Evolutionary conservation across 805 yeast genomes (phyloP).

Genomic region (Candida verbasci): DNA sequence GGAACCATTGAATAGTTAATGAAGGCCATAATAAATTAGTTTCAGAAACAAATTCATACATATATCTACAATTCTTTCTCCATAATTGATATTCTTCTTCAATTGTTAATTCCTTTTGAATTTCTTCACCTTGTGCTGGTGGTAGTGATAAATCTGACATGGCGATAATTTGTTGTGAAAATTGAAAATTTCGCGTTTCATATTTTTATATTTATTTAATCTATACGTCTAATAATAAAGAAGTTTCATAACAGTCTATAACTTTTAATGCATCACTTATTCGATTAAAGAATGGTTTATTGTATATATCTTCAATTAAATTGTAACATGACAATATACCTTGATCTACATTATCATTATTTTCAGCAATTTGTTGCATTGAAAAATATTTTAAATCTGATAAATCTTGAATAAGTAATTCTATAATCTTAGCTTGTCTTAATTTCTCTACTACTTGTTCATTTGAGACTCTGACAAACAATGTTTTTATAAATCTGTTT

Average conservation of each 20-base stretch:
- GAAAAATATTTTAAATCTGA: slow-evolving; percentile 18
- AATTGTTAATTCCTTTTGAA: slow-evolving; percentile 42
- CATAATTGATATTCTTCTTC: slow-evolving; percentile 72
- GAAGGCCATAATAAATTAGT: slow-evolving; percentile 83
- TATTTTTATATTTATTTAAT: neutral
- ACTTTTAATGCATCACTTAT: slow-evolving; percentile 37
- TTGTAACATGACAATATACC: too few species aligned
- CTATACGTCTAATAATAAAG: slow-evolving; percentile 5
- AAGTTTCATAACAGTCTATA: slow-evolving; percentile 30
- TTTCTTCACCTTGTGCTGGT: too few species aligned
- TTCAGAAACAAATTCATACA: slow-evolving; percentile 81
- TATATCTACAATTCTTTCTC: slow-evolving; percentile 74
- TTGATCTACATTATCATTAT: too few species aligned
- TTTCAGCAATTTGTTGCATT: too few species aligned
- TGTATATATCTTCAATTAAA: too few species aligned
- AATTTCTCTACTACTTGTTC: slow-evolving; percentile 24
- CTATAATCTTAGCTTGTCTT: slow-evolving; percentile 24
- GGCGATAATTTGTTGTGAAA: neutral
- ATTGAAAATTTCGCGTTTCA: slow-evolving; percentile 2
- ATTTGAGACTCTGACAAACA: slow-evolving; percentile 33
- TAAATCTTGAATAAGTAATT: slow-evolving; percentile 22
- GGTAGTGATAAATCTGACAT: too few species aligned
- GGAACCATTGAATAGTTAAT: slow-evolving; percentile 74
- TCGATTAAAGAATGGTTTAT: slow-evolving; percentile 33
- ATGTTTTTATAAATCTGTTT: slow-evolving; percentile 24